Base-by-base conservation (phyloP, 352 stramenopile species). In the Peronospora farinosa region DNA sequence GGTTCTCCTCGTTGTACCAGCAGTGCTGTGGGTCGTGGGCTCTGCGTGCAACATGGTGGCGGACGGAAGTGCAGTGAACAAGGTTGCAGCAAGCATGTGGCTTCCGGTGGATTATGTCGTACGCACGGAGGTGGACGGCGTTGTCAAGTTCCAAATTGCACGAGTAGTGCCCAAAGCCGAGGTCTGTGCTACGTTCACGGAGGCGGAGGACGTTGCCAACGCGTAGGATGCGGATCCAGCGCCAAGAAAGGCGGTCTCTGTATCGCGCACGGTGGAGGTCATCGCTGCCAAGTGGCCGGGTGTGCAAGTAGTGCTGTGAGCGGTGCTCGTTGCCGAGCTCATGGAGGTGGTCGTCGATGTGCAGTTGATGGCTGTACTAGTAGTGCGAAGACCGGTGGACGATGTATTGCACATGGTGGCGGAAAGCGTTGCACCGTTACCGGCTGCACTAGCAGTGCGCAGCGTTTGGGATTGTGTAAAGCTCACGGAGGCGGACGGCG, bases 211-310 rank as follows among this genome's bases (percentile, higher is more conserved):
- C 79, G 79, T 13, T 93, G 82, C 47, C 82, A 91, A 65, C 78
- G 72, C 54, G 52, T 51, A 40, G 75, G 62, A 8, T 93, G 82
- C 48, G 84, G 72, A 23, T 90, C 78, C 3, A 90, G 78, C 32
- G 82, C 80, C 50, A 91, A 91, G 69, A 93, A 91, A 65, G 82
- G 82, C 44, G 82, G 82, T 12, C 83, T 80, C 44, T 93, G 82
- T 31, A 91, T 91, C 32, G 79, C 82, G 3, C 82, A 93, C 40
- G 82, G 82, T n/a, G 82, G 82, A 47, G 79, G 82, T 36, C 79
- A 93, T 53, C 82, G 79, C 9, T 93, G 82, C 59, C 69, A 78
- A 68, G 69, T 92, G 7, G 39, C 47, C 4, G 68, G 67, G 5
- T 92, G 82, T 61, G 86, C 75, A 19, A 89, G 77, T 48, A 90